Evolutionary conservation across 2,329 filamentous ascomycete species (phyloP), one percentile per base, ranked within the genome.

Genomic region (Cadophora luteo-olivacea): DNA sequence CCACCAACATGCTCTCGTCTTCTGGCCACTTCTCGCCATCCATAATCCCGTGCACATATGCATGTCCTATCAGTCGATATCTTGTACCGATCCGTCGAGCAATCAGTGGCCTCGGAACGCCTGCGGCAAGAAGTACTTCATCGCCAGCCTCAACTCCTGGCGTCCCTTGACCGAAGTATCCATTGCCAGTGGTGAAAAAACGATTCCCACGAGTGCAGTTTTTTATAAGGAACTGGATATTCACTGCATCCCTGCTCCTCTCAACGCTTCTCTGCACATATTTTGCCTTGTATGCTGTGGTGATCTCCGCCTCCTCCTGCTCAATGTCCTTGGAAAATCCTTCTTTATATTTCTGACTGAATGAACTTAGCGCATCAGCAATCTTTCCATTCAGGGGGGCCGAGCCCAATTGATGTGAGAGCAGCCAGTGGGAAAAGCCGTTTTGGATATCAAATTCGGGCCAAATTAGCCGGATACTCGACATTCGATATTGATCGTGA

Each of bases 1-100:
- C 49, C n/a, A 54, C 38, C 48, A 64, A 22, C 29, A 55, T 22
- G 29, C 29, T 54, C 38, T 64, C 61, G 22, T 55, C 32, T 7
- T 41, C 29, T 0, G 49, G 61, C 61, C 61, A 64, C 29, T 38
- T 54, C 22, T 64, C 61, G 3, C 61, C 61, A 38, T 64, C 48
- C 61, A 55, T 55, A 24, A 64, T 32, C 12, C 61, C 61, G 41
- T 64, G 49, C 9, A 64, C 24, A 55, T 64, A 64, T 9, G n/a
- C 49, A 5, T 3, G 32, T 45, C 61, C 61, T 9, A 64, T 14
- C 11, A 64, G 22, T 55, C 38, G 5, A 22, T 55, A 64, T 22
- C 25, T 54, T 19, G 24, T 49, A 9, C 61, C 61, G 2, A 38
- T 11, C 25, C 24, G 38, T 9, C 49, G 19, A 16, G 32, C 61